Evolutionary conservation across 2,329 filamentous ascomycete genomes (phyloP), one percentile per base, ranked within the genome.

Genomic region (Aspergillus sp.): DNA sequence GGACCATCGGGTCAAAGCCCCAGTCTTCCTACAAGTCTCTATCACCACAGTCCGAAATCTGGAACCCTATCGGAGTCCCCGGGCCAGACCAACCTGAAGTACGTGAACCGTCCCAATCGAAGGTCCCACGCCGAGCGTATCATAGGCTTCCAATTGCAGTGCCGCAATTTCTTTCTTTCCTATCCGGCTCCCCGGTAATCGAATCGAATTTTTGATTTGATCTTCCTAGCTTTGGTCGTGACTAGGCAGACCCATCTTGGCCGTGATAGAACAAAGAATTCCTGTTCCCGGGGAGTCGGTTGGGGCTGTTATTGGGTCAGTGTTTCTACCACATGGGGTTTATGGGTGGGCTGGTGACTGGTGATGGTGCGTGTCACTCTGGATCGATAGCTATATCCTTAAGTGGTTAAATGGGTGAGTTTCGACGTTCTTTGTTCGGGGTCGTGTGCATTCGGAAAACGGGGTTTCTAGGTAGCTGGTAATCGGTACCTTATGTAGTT

Each of bases 271-370:
- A 55, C 36, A 49, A 55, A 55, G 39, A 22, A 52, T n/a, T 15
- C 39, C 20, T 26, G 22, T 32, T 56, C 38, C 58, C 55, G 52
- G 38, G 38, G n/a, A 30, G 43, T 24, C 41, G 58, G 58, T 58
- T 58, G 32, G 34, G 9, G 22, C 30, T 39, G 32, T 39, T 32
- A 60, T 60, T 60, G 58, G 58, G 48, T 18, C 36, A 24, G n/a
- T 51, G 13, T 13, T 30, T 30, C 8, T 11, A 4, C 15, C 13
- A 9, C 13, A 13, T n/a, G 2, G 39, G 17, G 39, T 11, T 39
- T 39, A 17, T 39, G 17, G 13, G 3, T 9, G 36, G 22, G 7
- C 22, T 24, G 24, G 15, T 39, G 15, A 39, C 17, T 38, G n/a
- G 36, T 38, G 8, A 30, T 30, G 26, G 26, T 30, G 26, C 2